Evolutionary conservation across 176 grass and related monocot species (phyloP).

Genomic region (Oryza glaberrima): DNA sequence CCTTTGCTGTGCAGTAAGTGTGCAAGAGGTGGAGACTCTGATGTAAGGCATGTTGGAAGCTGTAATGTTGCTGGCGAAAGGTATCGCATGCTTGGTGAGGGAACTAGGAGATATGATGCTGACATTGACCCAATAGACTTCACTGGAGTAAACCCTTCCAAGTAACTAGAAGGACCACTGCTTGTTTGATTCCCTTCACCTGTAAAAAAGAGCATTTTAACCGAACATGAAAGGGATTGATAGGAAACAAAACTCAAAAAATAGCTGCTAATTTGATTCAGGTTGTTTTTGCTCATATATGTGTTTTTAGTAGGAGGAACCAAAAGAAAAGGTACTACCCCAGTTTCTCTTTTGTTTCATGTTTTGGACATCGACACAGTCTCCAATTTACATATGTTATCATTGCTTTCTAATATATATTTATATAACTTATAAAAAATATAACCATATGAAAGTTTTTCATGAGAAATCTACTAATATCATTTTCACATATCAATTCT

Average conservation of each 20-base stretch:
- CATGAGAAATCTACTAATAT: too few relatives aligned
- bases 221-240: background rate
- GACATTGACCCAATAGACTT: slow-evolving; percentile 73
- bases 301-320: background rate
- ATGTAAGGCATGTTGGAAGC: slow-evolving; percentile 91
- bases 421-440: too few relatives aligned
- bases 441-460: too few relatives aligned
- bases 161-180: slow-evolving; percentile 56
- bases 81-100: slow-evolving; percentile 84
- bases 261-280: background rate
- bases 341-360: too few relatives aligned
- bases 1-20: slow-evolving; percentile 97
- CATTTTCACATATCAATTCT: too few relatives aligned
- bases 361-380: too few relatives aligned
- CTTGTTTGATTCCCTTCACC: slow-evolving; percentile 67
- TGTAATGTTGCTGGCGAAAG: slow-evolving; percentile 78
- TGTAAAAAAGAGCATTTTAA: slow-evolving; percentile 35
- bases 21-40: slow-evolving; percentile 91
- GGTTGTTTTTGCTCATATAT: background rate
- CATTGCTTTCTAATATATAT: too few relatives aligned
- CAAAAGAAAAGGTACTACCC: background rate
- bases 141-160: slow-evolving; percentile 88
- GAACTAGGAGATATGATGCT: slow-evolving; percentile 80
- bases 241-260: background rate
- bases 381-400: too few relatives aligned